A percentile compares a stretch with the other conserved stretches of the same genome.
These are phyloP conservation scores for Adansonia digitata DNA, from an alignment of 345 rosid genomes.

Conservation along the genomic window DNA sequence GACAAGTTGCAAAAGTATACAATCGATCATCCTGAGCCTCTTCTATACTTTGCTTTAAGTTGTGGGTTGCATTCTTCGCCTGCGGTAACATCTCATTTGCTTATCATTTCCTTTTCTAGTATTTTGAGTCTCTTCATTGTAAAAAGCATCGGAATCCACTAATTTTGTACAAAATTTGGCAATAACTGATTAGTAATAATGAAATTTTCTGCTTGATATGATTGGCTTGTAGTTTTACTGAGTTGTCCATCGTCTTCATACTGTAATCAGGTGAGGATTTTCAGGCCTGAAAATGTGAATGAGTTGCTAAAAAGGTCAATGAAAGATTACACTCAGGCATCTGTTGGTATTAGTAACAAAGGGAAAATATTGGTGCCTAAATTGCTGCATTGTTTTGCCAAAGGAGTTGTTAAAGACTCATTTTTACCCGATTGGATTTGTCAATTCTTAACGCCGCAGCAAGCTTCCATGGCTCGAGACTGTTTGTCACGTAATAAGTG, in stretches of 20 bases:
- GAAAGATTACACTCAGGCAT: slow-evolving; percentile 54
- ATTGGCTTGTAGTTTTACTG: neutral
- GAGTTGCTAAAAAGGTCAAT: slow-evolving; percentile 40
- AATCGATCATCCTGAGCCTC: slow-evolving; percentile 59
- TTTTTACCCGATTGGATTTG: slow-evolving; percentile 54
- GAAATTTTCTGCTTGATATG: slow-evolving; percentile 5
- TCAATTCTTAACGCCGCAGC: slow-evolving; percentile 43
- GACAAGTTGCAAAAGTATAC: slow-evolving; percentile 42
- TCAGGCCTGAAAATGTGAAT: slow-evolving; percentile 45
- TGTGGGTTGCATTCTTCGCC: slow-evolving; percentile 65
- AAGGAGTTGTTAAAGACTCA: slow-evolving; percentile 38
- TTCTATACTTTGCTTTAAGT: slow-evolving; percentile 51
- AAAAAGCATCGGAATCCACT: neutral
- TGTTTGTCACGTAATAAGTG: slow-evolving; percentile 41
- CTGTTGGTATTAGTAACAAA: slow-evolving; percentile 42
- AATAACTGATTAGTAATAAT: neutral
- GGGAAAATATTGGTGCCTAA: slow-evolving; percentile 56
- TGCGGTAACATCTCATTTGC: slow-evolving; percentile 42
- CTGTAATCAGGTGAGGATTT: slow-evolving; percentile 50
- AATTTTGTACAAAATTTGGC: neutral
- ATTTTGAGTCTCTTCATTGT: neutral
- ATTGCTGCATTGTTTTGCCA: slow-evolving; percentile 47
- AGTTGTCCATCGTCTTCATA: neutral
- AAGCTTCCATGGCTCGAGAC: slow-evolving; percentile 40
- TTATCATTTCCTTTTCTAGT: neutral